Evolutionary conservation across 2,329 filamentous ascomycete genomes (phyloP), one percentile per base, ranked within the genome.

Genomic region (Camillea tinctor): DNA sequence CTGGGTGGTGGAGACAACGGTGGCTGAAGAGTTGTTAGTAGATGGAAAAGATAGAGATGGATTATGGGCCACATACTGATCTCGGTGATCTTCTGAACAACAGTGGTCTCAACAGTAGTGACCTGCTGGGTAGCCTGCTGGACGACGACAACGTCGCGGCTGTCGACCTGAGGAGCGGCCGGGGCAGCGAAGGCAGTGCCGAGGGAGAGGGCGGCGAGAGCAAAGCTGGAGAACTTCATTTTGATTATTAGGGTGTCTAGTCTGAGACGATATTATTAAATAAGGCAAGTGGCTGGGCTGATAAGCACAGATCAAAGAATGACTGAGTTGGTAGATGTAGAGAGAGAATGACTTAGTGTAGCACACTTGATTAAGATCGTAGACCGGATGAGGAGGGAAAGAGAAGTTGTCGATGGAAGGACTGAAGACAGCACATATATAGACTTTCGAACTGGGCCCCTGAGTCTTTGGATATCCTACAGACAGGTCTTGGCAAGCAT

Each of bases 211-310:
- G 71, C 71, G 60, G 69, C 68, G 54, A 73, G 61, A 57, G 66
- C 64, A 66, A 71, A 65, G 59, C 59, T 73, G 57, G 67, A 63
- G 71, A 73, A 72, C 67, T 71, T 70, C 72, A 74, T 74, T 60
- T 60, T 73, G 64, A 52, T 59, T 59, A 60, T 62, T 57, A 58
- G 54, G 26, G 50, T 51, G 36, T 44, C 36, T 44, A 44, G 36
- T 44, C 36, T 44, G 36, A 44, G 36, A 44, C 36, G 20, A 53
- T 44, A 44, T 44, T 44, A 44, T 13, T 44, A 44, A 44, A n/a
- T 40, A 40, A 17, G 36, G 36, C 36, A 44, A 44, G 36, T 44
- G 36, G 50, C 51, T 13, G 51, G 59, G 64, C 62, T 63, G 60
- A 60, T 59, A 48, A 59, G 64, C 64, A 60, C 59, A 58, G 63